Base-by-base conservation (phyloP, 257 asterid species). In the Knoxia roxburghii region DNA sequence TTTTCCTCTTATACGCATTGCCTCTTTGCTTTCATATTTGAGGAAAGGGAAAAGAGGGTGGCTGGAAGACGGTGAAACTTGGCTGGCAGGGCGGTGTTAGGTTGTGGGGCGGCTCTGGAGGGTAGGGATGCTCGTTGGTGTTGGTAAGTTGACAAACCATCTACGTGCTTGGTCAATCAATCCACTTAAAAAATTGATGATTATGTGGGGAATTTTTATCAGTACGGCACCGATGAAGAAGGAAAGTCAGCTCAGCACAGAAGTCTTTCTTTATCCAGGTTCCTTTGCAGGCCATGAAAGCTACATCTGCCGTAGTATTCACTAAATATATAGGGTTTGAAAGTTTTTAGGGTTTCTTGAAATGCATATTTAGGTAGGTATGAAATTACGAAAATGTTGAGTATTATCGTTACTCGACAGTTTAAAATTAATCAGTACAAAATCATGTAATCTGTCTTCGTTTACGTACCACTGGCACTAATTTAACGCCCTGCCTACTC, bases 271-370 rank as follows among this genome's bases (percentile, higher is more conserved):
- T 64, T 18, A 46, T 11, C 14, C 13, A n/a, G 55, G 39, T 64
- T 63, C 46, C 68, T 61, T 61, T 15, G 23, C 53, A 61, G 50
- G 55, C 51, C 55, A 52, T 24, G 40, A 39, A 61, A 70, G 74
- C 6, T 59, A 51, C 27, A 26, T 46, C 48, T 29, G 45, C 18
- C 4, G 39, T 59, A 41, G 35, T 51, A 18, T 33, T 65, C 46
- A 32, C 69, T 30, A 32, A 32, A 32, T n/a, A 32, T 9, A 37
- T 37, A 3, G 41, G 41, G 41, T 37, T 37, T 37, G 41, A 37
- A n/a, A n/a, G n/a, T n/a, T n/a, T n/a, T n/a, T n/a, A n/a, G n/a
- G n/a, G n/a, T n/a, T n/a, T n/a, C n/a, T n/a, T n/a, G n/a, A n/a
- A n/a, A n/a, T n/a, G n/a, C n/a, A n/a, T n/a, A n/a, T n/a, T n/a